Conservation (phyloP, 495 filamentous ascomycete genomes). For the Emericellopsis terricola region DNA sequence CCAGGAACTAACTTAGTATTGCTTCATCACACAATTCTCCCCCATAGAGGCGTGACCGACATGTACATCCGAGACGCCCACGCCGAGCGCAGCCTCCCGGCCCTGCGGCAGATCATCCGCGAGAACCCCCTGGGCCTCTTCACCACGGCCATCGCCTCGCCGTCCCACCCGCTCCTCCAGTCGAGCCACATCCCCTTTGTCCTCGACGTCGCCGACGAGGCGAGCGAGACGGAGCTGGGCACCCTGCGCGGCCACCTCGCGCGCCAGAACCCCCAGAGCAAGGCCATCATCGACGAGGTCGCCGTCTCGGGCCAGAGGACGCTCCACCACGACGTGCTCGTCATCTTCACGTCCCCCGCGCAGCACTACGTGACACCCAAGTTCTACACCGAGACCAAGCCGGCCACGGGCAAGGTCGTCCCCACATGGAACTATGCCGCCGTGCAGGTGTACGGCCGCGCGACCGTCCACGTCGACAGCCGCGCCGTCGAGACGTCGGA, state of each 20-base stretch:
- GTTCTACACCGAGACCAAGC: slow-evolving; percentile 40
- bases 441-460: slow-evolving; percentile 34
- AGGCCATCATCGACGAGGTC: slow-evolving; percentile 30
- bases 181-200: slow-evolving; percentile 37
- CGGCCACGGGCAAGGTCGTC: slow-evolving; percentile 35
- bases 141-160: slow-evolving; percentile 32
- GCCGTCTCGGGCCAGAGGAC: slow-evolving; percentile 2
- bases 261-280: slow-evolving; percentile 33
- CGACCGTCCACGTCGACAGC: slow-evolving; percentile 25
- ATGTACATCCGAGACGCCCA: slow-evolving; percentile 35
- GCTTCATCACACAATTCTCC: too few relatives aligned
- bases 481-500: slow-evolving; percentile 13
- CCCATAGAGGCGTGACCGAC: neutral
- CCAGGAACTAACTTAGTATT: too few relatives aligned
- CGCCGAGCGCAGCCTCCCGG: slow-evolving; percentile 20
- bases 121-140: slow-evolving; percentile 36
- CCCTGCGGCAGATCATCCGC: slow-evolving; percentile 27
- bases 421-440: slow-evolving; percentile 46
- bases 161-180: slow-evolving; percentile 25
- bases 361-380: slow-evolving; percentile 43
- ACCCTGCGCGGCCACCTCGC: slow-evolving; percentile 37
- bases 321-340: slow-evolving; percentile 24
- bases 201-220: slow-evolving; percentile 24
- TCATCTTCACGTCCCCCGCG: slow-evolving; percentile 32
- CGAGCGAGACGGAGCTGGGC: slow-evolving; percentile 12